phyloP scores from a whole-genome alignment of 768 basidiomycete genomes.

The Lanmaoa pseudosensibilis region DNA sequence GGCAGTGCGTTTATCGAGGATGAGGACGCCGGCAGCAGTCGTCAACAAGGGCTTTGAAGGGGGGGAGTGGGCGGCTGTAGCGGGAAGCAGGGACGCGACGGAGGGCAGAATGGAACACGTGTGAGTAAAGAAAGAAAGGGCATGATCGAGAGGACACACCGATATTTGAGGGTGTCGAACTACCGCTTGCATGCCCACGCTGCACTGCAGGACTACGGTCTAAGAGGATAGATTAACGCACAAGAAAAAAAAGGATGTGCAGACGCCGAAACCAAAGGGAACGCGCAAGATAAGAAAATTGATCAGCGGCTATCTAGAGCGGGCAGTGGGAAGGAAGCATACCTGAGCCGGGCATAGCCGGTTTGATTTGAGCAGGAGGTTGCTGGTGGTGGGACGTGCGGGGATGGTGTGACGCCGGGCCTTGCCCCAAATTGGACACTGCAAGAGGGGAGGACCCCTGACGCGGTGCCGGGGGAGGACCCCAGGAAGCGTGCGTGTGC shows the following conservation, averaged over 20 bases:
- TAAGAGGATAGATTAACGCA: neutral
- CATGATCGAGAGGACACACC: conserved; percentile 15
- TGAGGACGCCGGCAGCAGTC: conserved; percentile 26
- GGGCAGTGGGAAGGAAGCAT: conserved; percentile 1
- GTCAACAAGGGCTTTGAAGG: conserved; percentile 27
- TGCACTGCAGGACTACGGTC: conserved; percentile 33
- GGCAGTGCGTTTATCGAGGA: conserved; percentile 33
- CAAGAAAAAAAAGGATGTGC: conserved; percentile 12
- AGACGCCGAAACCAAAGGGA: neutral
- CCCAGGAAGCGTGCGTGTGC: conserved; percentile 33
- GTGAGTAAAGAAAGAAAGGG: neutral
- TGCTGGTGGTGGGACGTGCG: conserved; percentile 31
- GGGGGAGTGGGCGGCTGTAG: conserved; percentile 30
- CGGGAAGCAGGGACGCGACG: neutral
- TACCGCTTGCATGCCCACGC: conserved; percentile 26
- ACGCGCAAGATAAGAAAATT: neutral
- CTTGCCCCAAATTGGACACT: conserved; percentile 26
- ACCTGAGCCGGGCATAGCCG: conserved; percentile 36
- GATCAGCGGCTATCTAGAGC: conserved; percentile 4
- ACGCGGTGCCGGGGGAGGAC: conserved; percentile 31
- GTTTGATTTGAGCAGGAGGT: conserved; percentile 29
- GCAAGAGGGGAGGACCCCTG: conserved; percentile 34
- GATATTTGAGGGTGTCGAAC: conserved; percentile 28
- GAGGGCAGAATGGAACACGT: neutral
- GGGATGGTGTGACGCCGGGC: conserved; percentile 24